Percentiles rank a stretch among this genome's conserved stretches.
Conservation (phyloP, 2,329 filamentous ascomycete genomes). For the Bisporella sp. region DNA sequence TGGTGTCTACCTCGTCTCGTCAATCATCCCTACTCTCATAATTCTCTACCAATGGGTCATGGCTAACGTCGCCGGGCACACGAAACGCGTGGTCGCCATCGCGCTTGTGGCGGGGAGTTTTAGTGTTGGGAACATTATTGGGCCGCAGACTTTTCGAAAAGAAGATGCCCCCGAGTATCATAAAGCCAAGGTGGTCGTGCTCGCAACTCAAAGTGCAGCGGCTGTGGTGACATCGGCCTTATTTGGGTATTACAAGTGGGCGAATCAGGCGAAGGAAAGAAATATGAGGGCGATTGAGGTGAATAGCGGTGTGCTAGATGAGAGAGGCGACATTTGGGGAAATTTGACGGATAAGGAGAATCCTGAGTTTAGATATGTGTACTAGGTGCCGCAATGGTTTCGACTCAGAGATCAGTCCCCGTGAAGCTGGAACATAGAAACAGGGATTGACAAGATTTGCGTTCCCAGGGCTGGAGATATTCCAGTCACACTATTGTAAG, state of each 20-base stretch:
- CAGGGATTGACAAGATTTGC: too few relatives aligned
- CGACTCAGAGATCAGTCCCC: too few relatives aligned
- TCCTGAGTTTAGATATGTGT: background rate
- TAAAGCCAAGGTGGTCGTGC: slow-evolving; percentile 37
- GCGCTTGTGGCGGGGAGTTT: slow-evolving; percentile 40
- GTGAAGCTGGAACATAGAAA: too few relatives aligned
- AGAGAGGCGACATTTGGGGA: background rate
- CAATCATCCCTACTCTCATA: slow-evolving; percentile 38
- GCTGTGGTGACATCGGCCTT: background rate
- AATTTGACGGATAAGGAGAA: background rate
- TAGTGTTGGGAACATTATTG: slow-evolving; percentile 47
- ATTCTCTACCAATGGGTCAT: background rate
- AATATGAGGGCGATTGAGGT: background rate
- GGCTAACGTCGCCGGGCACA: slow-evolving; percentile 38
- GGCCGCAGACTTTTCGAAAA: slow-evolving; percentile 30
- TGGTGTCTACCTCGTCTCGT: slow-evolving; percentile 38
- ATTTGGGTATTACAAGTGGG: background rate
- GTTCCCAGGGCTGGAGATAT: too few relatives aligned
- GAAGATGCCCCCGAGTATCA: slow-evolving; percentile 39
- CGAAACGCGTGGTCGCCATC: slow-evolving; percentile 42
- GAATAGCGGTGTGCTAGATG: background rate
- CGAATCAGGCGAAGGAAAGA: background rate
- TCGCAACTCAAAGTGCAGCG: slow-evolving; percentile 23
- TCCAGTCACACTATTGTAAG: too few relatives aligned
- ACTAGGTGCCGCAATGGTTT: too few relatives aligned